Percentiles rank a stretch among this genome's conserved stretches.
Evolutionary conservation across 176 grass and related monocot genomes (phyloP).

Genomic region (Oryza glumipatula): DNA sequence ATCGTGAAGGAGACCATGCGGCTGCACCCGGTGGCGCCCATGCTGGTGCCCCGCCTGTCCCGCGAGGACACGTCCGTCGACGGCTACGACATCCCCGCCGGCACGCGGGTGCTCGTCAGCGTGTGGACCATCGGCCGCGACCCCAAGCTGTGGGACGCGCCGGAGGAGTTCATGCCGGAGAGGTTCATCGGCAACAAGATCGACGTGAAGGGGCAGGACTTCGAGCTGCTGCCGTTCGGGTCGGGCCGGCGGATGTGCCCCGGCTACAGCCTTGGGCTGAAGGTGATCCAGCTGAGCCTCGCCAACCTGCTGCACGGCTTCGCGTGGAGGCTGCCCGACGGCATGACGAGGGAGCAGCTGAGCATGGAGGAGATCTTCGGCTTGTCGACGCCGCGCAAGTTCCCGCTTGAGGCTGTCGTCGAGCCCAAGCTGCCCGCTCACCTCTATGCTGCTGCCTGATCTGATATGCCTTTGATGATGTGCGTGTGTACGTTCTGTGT

Average conservation of each 20-base stretch:
- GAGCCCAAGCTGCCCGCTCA: constrained; percentile 52
- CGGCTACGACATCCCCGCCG: constrained; percentile 63
- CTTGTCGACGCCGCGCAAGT: constrained; percentile 52
- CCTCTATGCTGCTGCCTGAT: constrained; percentile 39
- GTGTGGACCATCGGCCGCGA: constrained; percentile 73
- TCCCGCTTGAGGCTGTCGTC: constrained; percentile 36
- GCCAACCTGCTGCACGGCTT: constrained; percentile 76
- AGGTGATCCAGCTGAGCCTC: constrained; percentile 68
- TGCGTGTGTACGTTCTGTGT: neutral
- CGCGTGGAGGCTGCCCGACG: constrained; percentile 54
- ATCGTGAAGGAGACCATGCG: constrained; percentile 76
- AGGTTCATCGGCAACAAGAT: constrained; percentile 54
- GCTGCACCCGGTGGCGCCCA: constrained; percentile 59
- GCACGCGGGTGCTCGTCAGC: constrained; percentile 62
- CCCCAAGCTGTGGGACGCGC: constrained; percentile 51
- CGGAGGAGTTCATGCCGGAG: constrained; percentile 59
- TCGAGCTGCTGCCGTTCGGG: constrained; percentile 65
- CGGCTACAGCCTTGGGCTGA: constrained; percentile 66
- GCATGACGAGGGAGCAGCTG: constrained; percentile 48
- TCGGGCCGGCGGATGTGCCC: constrained; percentile 75
- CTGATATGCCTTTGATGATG: neutral
- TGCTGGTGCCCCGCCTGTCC: constrained; percentile 58
- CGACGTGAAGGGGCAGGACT: constrained; percentile 77
- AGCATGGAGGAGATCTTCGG: constrained; percentile 76
- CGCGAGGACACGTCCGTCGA: constrained; percentile 41